These are phyloP conservation scores for Friedmanniomyces endolithicus DNA, from an alignment of 495 filamentous ascomycete species.

Conservation along the genomic window DNA sequence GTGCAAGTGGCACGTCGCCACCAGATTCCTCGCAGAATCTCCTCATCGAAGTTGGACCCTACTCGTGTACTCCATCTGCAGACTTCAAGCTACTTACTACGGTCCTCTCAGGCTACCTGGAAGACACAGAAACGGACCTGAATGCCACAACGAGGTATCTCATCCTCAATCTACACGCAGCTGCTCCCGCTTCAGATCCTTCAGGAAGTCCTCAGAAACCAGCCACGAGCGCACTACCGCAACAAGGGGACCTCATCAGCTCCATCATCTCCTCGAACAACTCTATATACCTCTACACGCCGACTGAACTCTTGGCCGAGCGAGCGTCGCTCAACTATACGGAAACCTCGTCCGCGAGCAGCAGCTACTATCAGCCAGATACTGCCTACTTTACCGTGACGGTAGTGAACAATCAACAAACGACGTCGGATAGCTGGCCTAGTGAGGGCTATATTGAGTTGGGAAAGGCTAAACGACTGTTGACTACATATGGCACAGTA, in stretches of 20 bases:
- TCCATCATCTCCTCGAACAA: constrained; percentile 31
- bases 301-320: constrained; percentile 34
- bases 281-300: constrained; percentile 42
- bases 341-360: constrained; percentile 42
- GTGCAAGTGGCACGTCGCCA: neutral
- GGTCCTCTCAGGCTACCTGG: constrained; percentile 39
- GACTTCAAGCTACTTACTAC: constrained; percentile 36
- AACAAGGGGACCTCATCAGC: constrained; percentile 9
- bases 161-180: constrained; percentile 49
- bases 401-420: constrained; percentile 29
- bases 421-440: constrained; percentile 53
- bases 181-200: constrained; percentile 32
- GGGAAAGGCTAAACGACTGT: constrained; percentile 36
- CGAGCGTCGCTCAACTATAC: constrained; percentile 42
- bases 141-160: constrained; percentile 37
- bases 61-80: constrained; percentile 42
- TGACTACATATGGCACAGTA: constrained; percentile 43
- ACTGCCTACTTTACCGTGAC: constrained; percentile 41
- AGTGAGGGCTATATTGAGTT: constrained; percentile 44
- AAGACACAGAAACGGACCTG: constrained; percentile 35
- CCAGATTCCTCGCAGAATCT: neutral
- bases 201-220: constrained; percentile 30
- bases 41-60: constrained; percentile 36
- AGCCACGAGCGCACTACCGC: constrained; percentile 14
- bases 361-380: constrained; percentile 35